Evolutionary conservation across 257 asterid species (phyloP).

Genomic region (Rehmannia glutinosa): DNA sequence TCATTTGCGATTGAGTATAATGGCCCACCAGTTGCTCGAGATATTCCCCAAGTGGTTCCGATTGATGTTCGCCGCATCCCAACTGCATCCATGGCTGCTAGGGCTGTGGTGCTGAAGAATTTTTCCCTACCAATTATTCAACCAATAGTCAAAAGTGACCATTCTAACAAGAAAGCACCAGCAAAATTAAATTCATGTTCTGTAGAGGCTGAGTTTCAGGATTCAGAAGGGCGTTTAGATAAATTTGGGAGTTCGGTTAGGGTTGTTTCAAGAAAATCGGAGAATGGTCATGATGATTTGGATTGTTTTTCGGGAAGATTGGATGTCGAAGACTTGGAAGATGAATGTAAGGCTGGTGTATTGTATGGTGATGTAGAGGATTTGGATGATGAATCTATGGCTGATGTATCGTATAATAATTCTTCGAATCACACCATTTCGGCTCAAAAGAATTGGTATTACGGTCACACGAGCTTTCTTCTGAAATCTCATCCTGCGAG

Average conservation of each 20-base stretch:
- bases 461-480: no score
- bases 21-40: slow-evolving; percentile 76
- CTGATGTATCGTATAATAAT: background rate
- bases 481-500: background rate
- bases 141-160: slow-evolving; percentile 52
- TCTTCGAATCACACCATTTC: slow-evolving; percentile 7
- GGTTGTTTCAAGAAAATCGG: slow-evolving; percentile 13
- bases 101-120: slow-evolving; percentile 22
- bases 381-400: no score
- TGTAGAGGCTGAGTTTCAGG: no score
- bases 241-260: slow-evolving; percentile 17
- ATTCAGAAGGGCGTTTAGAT: slow-evolving; percentile 30
- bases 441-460: no score
- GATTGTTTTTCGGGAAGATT: slow-evolving; percentile 48
- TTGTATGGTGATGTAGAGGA: no score
- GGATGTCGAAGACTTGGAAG: no score
- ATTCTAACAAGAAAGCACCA: slow-evolving; percentile 17
- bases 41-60: slow-evolving; percentile 71
- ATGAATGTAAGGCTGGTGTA: no score
- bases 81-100: slow-evolving; percentile 55
- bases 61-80: slow-evolving; percentile 76
- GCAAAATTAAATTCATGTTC: slow-evolving; percentile 12
- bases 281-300: slow-evolving; percentile 20
- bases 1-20: slow-evolving; percentile 80
- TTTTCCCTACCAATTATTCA: slow-evolving; percentile 65